A percentile compares a stretch with the other conserved stretches of the same genome.
Evolutionary conservation across 1,284 basidiomycete species (phyloP).

Genomic region (Trichosporon inkin): DNA sequence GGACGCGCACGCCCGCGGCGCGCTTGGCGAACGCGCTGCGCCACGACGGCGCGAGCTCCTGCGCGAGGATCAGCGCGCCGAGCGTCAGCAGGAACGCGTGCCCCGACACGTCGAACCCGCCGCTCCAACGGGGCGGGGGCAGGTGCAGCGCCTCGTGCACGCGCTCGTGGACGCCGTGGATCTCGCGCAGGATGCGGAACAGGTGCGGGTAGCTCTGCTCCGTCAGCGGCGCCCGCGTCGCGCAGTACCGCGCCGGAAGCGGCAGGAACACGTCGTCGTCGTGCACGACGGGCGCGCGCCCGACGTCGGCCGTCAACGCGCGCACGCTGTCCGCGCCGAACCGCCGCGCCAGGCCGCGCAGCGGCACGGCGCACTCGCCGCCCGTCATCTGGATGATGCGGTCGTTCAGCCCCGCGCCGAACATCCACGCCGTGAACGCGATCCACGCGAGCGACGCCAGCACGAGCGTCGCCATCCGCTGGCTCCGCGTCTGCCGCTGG

Average conservation of each 20-base stretch:
- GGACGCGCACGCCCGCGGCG: not conserved
- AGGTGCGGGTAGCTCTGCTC: constrained; percentile 62
- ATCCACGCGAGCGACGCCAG: constrained; percentile 67
- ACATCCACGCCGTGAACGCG: constrained; percentile 82
- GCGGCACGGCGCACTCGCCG: constrained; percentile 68
- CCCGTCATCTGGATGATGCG: constrained; percentile 71
- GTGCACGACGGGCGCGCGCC: constrained; percentile 14
- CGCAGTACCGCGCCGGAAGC: constrained; percentile 56
- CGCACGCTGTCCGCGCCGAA: constrained; percentile 45
- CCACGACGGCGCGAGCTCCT: constrained; percentile 60
- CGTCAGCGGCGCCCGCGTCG: constrained; percentile 56
- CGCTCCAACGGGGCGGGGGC: constrained; percentile 56
- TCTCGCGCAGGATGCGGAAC: constrained; percentile 54
- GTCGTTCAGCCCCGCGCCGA: constrained; percentile 77
- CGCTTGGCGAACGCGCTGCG: constrained; percentile 6
- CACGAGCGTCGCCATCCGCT: constrained; percentile 59
- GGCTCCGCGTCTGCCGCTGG: constrained; percentile 46
- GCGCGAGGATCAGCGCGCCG: constrained; percentile 70
- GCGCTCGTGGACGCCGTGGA: constrained; percentile 10
- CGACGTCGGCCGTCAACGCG: constrained; percentile 18
- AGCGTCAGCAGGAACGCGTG: constrained; percentile 89
- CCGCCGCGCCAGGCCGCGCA: constrained; percentile 34
- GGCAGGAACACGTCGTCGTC: constrained; percentile 25
- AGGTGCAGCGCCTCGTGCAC: constrained; percentile 15
- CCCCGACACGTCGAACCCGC: constrained; percentile 88